These are phyloP conservation scores for Globisporangium spinosum DNA, from an alignment of 352 stramenopile genomes.

Conservation along the genomic window DNA sequence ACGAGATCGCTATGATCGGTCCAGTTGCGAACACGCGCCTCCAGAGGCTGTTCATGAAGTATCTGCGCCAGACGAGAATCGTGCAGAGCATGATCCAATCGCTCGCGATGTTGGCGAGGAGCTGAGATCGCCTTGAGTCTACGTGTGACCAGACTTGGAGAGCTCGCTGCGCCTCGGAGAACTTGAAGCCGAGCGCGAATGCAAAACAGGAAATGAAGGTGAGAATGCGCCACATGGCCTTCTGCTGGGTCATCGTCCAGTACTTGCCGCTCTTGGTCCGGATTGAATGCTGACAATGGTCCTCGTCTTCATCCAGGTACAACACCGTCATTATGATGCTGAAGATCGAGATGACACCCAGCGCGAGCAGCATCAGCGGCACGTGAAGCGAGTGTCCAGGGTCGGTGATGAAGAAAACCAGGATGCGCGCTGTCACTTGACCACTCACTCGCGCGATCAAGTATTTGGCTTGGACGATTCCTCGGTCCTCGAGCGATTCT, in stretches of 20 bases:
- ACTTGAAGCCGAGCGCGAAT: constrained; percentile 22
- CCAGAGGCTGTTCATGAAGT: constrained; percentile 38
- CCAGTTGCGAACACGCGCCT: constrained; percentile 31
- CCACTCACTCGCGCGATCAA: constrained; percentile 14
- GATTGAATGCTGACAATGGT: constrained; percentile 5
- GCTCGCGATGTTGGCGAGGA: constrained; percentile 29
- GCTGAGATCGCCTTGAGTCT: constrained; percentile 18
- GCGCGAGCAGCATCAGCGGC: constrained; percentile 14
- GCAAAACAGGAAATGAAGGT: constrained; percentile 19
- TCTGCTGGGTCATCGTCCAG: constrained; percentile 26
- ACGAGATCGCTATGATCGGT: constrained; percentile 27
- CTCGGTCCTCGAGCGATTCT: constrained; percentile 17
- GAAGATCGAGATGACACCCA: constrained; percentile 8
- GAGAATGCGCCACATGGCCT: constrained; percentile 23
- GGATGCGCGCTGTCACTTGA: constrained; percentile 14
- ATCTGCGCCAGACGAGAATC: constrained; percentile 30
- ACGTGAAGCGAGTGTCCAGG: constrained; percentile 1
- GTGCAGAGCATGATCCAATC: constrained; percentile 38
- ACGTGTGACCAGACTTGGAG: constrained; percentile 33
- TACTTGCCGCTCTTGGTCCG: constrained; percentile 2
- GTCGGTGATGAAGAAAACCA: constrained; percentile 13
- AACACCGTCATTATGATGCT: constrained; percentile 7
- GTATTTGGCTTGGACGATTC: constrained; percentile 20
- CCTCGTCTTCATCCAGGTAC: constrained; percentile 16
- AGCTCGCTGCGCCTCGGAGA: constrained; percentile 19